Base-by-base conservation (phyloP, 768 basidiomycete genomes). In the Auriculariales sp. region DNA sequence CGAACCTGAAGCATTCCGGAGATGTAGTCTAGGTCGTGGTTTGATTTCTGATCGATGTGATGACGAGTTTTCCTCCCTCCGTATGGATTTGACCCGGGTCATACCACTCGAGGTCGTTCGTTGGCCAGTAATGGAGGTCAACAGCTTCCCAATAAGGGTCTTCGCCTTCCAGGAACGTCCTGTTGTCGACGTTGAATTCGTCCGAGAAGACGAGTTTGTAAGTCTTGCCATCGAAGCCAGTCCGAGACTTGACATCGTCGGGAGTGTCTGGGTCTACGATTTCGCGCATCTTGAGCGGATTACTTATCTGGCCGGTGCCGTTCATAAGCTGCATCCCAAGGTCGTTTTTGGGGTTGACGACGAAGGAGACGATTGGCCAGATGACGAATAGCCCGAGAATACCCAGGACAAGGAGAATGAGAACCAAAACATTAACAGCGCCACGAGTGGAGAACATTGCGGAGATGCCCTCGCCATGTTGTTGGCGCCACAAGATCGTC, bases 171-270 rank as follows among this genome's bases (percentile, higher is more conserved):
- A 55, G 90, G 73, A 78, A 86, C 64, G 71, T 85, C 66, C 61
- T 79, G 54, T 70, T 92, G 56, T 69, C 83, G 61, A 54, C 75
- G 68, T 78, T 81, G 72, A 81, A 94, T 64, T 88, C 85, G 61
- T 88, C 86, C 49, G 84, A 89, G 67, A 92, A 98, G 2, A 88
- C 83, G 27, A 99, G 77, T 49, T 81, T 68, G 59, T 89, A 93
- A 7, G 70, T 63, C 51, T 82, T 69, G 2, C 92, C 93, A 58
- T 95, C 90, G 46, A 64, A 68, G 19, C 84, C 87, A 2, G 67
- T 74, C 10, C 80, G 72, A 28, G 76, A 74, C 50, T 66, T 61
- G 6, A 67, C 83, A 9, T 66, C 62, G 2, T 63, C 39, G 1
- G 86, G 87, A 0, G 94, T 98, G 28, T 81, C 83, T 2, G 56